These are phyloP conservation scores for Hypoxylon sp. DNA, from an alignment of 2,329 filamentous ascomycete species.

Conservation along the genomic window DNA sequence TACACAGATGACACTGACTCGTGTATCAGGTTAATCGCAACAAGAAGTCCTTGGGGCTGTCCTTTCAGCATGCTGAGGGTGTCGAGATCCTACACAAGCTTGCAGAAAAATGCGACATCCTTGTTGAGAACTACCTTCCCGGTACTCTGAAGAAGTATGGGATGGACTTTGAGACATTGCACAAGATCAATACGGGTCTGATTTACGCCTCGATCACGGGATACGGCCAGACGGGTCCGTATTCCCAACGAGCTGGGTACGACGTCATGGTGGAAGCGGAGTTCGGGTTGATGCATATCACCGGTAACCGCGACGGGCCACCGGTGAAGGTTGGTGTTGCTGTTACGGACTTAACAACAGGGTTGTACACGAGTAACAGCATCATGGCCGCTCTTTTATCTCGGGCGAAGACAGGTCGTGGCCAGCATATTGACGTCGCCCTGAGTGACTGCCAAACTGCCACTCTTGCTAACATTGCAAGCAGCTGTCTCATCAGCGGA, in stretches of 20 bases:
- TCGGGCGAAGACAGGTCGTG: conserved; percentile 79
- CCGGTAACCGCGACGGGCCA: conserved; percentile 86
- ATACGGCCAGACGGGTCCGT: conserved; percentile 95
- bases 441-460: conserved; percentile 96
- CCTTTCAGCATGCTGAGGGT: conserved; percentile 87
- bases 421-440: conserved; percentile 93
- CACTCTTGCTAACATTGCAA: conserved; percentile 94
- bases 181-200: conserved; percentile 84
- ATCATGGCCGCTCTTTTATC: conserved; percentile 94
- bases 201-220: conserved; percentile 98
- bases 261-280: conserved; percentile 99
- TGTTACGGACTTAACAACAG: conserved; percentile 95
- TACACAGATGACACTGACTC: conserved; percentile 26
- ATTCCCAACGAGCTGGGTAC: conserved; percentile 89
- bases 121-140: conserved; percentile 97
- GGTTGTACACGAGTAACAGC: conserved; percentile 93
- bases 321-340: conserved; percentile 98
- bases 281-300: conserved; percentile 99
- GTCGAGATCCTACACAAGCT: conserved; percentile 90
- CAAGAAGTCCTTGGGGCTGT: conserved; percentile 93
- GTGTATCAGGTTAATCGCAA: conserved; percentile 86
- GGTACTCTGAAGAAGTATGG: conserved; percentile 90
- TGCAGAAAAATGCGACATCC: conserved; percentile 86
- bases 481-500: conserved; percentile 89
- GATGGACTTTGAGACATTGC: conserved; percentile 88